Evolutionary conservation across 305 asterid genomes (phyloP), one percentile per base, ranked within the genome.

Genomic region (Lippia alba): DNA sequence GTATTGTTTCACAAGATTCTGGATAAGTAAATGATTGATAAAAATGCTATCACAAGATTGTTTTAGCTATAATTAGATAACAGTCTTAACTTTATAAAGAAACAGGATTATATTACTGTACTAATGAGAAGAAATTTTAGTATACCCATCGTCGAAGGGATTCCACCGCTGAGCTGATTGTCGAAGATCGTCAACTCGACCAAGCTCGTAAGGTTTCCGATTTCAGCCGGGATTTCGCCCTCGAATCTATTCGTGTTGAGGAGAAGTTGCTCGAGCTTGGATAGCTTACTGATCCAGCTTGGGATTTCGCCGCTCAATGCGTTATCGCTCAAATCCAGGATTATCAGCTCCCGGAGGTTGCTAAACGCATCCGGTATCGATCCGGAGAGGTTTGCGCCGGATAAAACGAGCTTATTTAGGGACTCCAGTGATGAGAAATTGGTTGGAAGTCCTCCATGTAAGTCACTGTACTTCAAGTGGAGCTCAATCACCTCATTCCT

Each of bases 381-480:
- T 4, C 91, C 89, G 0, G 83, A 66, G 8, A 86, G 87, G 48
- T 86, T 86, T 0, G 83, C 84, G 32, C 91, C 87, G 0, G 89
- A 69, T 3, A 86, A 55, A 45, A 86, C 82, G 12, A 86, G 79
- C 70, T 62, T 84, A 24, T 72, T 75, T 16, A 86, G 41, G 0
- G 89, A 81, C n/a, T 68, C 48, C 58, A 84, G 56, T 1, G 84
- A 72, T 19, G 46, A 79, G 75, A 84, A 82, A 46, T 86, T 80
- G 19, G 16, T 60, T 4, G 86, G 86, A 51, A 84, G 70, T 48
- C 16, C 53, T 60, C 89, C 91, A n/a, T 73, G 67, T 36, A 86
- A 82, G 60, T 86, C 89, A 62, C 84, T 66, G 62, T 82, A 78
- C 80, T 50, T 84, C 79, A 86, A 74, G 16, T 78, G 78, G 17